These are phyloP conservation scores for Trichoderma aggressivum DNA, from an alignment of 2,329 filamentous ascomycete genomes.

Conservation along the genomic window DNA sequence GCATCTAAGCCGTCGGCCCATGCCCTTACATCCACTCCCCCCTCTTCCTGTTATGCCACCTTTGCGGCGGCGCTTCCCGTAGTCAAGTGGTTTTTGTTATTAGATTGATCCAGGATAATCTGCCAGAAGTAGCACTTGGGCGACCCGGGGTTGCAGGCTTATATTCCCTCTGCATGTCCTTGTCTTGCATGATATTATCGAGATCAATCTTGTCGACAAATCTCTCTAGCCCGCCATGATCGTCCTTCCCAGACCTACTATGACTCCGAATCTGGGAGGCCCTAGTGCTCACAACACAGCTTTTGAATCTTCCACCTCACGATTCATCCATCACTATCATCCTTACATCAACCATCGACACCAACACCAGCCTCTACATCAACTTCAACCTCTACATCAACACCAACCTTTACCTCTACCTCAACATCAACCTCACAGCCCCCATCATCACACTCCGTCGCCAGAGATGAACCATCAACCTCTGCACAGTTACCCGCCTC, in stretches of 20 bases:
- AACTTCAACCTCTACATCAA: background rate
- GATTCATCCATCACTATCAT: conserved; percentile 4
- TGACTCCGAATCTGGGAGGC: conserved; percentile 22
- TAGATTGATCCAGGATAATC: conserved; percentile 19
- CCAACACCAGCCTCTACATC: background rate
- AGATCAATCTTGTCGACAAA: conserved; percentile 24
- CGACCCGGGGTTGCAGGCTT: conserved; percentile 22
- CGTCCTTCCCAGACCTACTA: conserved; percentile 27
- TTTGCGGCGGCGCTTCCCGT: conserved; percentile 18
- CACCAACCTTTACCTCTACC: background rate
- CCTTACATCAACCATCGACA: conserved; percentile 13
- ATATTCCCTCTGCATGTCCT: conserved; percentile 22
- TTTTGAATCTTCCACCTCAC: conserved; percentile 2
- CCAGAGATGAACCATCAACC: background rate
- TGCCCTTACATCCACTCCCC: conserved; percentile 11
- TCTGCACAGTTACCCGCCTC: background rate
- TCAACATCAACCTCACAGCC: background rate
- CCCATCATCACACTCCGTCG: background rate
- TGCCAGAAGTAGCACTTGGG: conserved; percentile 11
- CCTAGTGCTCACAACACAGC: conserved; percentile 17
- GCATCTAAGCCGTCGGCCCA: conserved; percentile 20
- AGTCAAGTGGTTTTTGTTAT: conserved; percentile 17
- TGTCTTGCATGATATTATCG: conserved; percentile 26
- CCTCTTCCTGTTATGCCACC: conserved; percentile 15
- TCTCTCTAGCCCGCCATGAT: conserved; percentile 29